Base-by-base conservation (phyloP, 169 alveolate species). In the Plasmodium gonderi region DNA sequence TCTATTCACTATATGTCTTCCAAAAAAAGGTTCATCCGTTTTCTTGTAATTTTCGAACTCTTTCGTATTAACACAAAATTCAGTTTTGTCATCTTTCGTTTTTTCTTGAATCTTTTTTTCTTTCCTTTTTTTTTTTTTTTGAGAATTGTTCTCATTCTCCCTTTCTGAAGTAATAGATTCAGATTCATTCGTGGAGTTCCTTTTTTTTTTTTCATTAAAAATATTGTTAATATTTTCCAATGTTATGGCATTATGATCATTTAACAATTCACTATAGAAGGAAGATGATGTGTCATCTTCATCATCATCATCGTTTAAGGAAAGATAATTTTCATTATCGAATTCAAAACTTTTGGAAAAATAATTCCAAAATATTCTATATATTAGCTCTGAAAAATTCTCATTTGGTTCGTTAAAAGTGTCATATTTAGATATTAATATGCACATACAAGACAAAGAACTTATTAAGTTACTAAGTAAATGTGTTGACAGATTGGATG, bases 351-450 rank as follows among this genome's bases (percentile, higher is more conserved):
- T 83, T 83, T 72, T 47, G 8, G 92, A 83, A n/a, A 69, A 83
- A 83, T 83, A 83, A 44, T 83, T 69, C 92, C 92, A 83, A 72
- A 83, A 83, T 69, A 83, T 83, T 83, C 92, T 83, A 83, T 83
- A 83, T 17, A 83, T 83, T 38, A 83, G 76, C 42, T 83, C 92
- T 8, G 92, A 74, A 33, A 83, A 45, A 0, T 69, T 68, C 77
- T 83, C 92, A 69, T 83, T 69, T 5, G 83, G 83, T 29, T 26
- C 38, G 9, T 38, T 83, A 83, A 69, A 47, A 1, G 83, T 38
- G 42, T 83, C 76, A 69, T 83, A 83, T 42, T 72, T 83, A n/a
- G 92, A 83, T 74, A 83, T 83, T 49, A 83, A 45, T 83, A 83
- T 72, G 42, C 92, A 83, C 54, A 83, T 72, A 72, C 77, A 83